A percentile compares a stretch with the other conserved stretches of the same genome.
These are phyloP conservation scores for Elongisporangium prolatum DNA, from an alignment of 352 stramenopile species.

Conservation along the genomic window DNA sequence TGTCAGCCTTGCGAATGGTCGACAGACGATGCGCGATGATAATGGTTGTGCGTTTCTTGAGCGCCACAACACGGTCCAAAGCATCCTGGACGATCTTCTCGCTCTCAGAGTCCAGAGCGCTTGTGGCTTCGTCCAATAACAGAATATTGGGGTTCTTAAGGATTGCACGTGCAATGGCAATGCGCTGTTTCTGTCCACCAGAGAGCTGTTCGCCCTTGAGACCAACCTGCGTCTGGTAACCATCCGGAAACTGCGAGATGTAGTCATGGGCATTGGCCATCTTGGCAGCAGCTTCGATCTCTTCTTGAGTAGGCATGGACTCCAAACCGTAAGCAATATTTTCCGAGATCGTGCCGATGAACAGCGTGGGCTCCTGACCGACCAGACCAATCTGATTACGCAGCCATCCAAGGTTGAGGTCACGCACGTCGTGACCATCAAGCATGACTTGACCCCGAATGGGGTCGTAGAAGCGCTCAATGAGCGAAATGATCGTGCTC, in stretches of 20 bases:
- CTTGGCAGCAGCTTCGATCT: conserved; percentile 76
- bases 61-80: conserved; percentile 24
- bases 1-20: too few relatives aligned
- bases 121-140: conserved; percentile 46
- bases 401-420: conserved; percentile 62
- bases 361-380: conserved; percentile 11
- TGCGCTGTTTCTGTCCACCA: conserved; percentile 37
- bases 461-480: too few relatives aligned
- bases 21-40: conserved; percentile 21
- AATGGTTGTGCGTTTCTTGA: conserved; percentile 14
- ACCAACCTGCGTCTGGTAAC: conserved; percentile 39
- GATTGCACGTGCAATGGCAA: conserved; percentile 34
- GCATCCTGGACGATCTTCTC: conserved; percentile 34
- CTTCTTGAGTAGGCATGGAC: conserved; percentile 66
- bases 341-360: conserved; percentile 11
- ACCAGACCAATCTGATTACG: conserved; percentile 41
- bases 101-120: conserved; percentile 34
- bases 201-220: conserved; percentile 26
- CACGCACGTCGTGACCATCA: conserved; percentile 60
- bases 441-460: conserved; percentile 57
- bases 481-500: too few relatives aligned
- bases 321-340: conserved; percentile 38
- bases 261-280: conserved; percentile 35
- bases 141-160: conserved; percentile 37
- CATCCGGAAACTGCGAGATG: conserved; percentile 31